A percentile compares a stretch with the other conserved stretches of the same genome.
Conservation (phyloP, 495 filamentous ascomycete species). For the Penicillium cosmopolitanum region DNA sequence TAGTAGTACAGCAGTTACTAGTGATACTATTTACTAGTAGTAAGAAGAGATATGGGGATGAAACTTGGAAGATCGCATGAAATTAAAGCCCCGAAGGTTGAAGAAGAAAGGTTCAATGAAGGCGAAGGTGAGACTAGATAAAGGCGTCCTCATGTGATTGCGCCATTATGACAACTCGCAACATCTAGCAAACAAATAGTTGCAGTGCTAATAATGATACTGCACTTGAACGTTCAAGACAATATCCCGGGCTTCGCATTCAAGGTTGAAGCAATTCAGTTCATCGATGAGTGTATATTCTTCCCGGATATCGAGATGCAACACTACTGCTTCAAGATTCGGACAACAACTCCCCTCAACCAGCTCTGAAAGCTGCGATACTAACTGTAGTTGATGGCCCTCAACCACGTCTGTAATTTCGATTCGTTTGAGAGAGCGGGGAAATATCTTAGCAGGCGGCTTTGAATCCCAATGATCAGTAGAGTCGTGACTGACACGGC, state of each 20-base stretch:
- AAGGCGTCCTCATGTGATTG: too few species aligned
- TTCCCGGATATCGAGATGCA: background rate
- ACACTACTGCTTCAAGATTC: background rate
- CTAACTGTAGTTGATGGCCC: background rate
- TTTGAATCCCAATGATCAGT: background rate
- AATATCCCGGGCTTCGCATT: background rate
- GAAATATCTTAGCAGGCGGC: background rate
- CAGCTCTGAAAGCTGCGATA: background rate
- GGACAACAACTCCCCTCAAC: background rate
- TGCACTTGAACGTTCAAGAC: background rate
- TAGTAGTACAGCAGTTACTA: too few species aligned
- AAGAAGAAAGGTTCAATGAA: too few species aligned
- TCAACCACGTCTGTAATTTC: background rate
- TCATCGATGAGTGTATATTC: background rate
- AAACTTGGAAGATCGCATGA: too few species aligned
- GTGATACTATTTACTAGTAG: too few species aligned
- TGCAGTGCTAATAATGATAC: too few species aligned
- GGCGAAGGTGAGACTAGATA: too few species aligned
- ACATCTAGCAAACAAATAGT: too few species aligned
- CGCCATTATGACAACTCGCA: too few species aligned
- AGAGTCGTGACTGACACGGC: background rate
- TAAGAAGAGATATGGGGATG: too few species aligned
- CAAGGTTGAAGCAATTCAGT: background rate
- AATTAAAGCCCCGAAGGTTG: too few species aligned
- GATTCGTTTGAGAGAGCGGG: background rate